Base-by-base conservation (phyloP, 2,329 filamentous ascomycete genomes). In the Emergomyces pasteurianus region DNA sequence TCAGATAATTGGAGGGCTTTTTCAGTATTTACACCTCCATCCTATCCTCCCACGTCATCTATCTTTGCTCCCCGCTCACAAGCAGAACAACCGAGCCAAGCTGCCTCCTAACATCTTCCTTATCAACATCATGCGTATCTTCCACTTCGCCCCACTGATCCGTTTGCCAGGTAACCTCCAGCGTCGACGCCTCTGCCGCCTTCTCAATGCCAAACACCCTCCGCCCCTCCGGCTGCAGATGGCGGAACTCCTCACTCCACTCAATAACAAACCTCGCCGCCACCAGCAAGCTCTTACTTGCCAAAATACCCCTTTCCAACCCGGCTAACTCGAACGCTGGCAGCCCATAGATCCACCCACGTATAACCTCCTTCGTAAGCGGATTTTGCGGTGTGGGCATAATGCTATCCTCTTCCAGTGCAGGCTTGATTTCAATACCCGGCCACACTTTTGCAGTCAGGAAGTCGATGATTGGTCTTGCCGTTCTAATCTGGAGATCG, bases 91-190 rank as follows among this genome's bases (percentile, higher is more conserved):
- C 89, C 72, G 90, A 95, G 16, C 92, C 94, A 62, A 97, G 77
- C 77, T 97, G 94, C 69, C 92, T 82, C 71, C 85, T 83, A 65
- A 97, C 67, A 74, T 99, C 94, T 74, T 95, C 92, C 74, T 86
- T 89, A 69, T 95, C 88, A 0, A 99, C 94, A 78, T 99, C 94
- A 75, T 99, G 94, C 34, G 92, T 96, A 75, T 99, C 92, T 73
- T 99, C 94, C 0, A 99, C 94, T 79, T 96, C 92, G 9, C 94
- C 94, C 92, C 94, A 97, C 75, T 88, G 86, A 34, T 83, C 79
- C 0, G 87, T 95, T 81, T 99, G 94, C 87, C 90, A 96, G 65
- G 84, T 81, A 18, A 96, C 90, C 78, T 99, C 94, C 49, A 95
- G 73, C 68, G 83, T 96, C 6, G 87, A 86, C 16, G 88, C 87